Conservation (phyloP, 495 filamentous ascomycete species). For the Aspergillus nidulans region DNA sequence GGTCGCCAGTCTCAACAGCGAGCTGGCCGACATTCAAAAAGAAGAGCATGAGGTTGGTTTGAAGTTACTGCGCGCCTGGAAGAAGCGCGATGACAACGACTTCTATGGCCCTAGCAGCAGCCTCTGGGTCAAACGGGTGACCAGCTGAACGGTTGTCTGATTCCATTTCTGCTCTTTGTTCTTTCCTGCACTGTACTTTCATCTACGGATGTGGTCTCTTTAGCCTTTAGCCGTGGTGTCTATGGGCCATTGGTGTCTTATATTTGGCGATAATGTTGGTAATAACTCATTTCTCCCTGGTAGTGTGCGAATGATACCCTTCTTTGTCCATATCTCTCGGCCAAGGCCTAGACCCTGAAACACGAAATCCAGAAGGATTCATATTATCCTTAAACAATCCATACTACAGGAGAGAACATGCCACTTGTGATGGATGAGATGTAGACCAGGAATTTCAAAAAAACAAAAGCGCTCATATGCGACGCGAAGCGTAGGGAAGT, state of each 20-base stretch:
- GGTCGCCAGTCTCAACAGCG: conserved; percentile 62
- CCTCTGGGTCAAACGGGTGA: conserved; percentile 77
- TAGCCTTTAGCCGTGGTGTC: conserved; percentile 4
- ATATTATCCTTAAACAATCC: neutral
- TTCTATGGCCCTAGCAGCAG: conserved; percentile 64
- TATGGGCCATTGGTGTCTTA: neutral
- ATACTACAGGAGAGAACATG: conserved; percentile 4
- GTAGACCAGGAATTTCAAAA: conserved; percentile 2
- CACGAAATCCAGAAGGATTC: neutral
- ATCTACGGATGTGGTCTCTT: neutral
- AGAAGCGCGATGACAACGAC: conserved; percentile 68
- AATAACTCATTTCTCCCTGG: conserved; percentile 1
- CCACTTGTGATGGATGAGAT: conserved; percentile 1
- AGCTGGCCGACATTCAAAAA: conserved; percentile 72
- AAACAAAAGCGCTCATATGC: conserved; percentile 11
- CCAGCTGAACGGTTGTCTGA: conserved; percentile 29
- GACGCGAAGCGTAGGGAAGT: conserved; percentile 11
- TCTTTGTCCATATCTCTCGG: conserved; percentile 5
- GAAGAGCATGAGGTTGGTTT: conserved; percentile 85
- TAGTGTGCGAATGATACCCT: conserved; percentile 18
- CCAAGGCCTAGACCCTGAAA: neutral
- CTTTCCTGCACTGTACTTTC: neutral
- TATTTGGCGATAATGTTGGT: neutral
- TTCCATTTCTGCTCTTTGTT: neutral
- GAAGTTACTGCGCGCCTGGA: conserved; percentile 75